Evolutionary conservation across 306 rosid genomes (phyloP).

Genomic region (Corylus americana): DNA sequence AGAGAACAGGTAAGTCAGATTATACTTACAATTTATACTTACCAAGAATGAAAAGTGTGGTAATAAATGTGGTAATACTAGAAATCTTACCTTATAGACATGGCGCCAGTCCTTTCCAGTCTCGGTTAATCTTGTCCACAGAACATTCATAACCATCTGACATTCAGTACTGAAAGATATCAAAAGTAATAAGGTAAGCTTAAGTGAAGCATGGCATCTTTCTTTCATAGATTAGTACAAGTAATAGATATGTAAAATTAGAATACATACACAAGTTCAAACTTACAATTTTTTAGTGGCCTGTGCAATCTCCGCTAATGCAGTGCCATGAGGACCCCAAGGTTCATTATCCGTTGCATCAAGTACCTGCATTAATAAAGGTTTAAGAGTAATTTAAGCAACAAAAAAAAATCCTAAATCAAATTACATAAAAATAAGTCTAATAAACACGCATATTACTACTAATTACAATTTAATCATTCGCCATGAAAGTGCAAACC

Average conservation of each 20-base stretch:
- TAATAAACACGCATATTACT: background rate
- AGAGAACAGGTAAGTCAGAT: background rate
- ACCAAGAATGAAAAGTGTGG: background rate
- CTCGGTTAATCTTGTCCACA: slow-evolving; percentile 92
- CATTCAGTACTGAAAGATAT: slow-evolving; percentile 78
- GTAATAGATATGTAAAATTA: background rate
- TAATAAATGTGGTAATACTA: background rate
- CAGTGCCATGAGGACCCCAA: slow-evolving; percentile 99
- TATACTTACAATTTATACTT: slow-evolving; percentile 4
- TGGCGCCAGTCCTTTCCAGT: slow-evolving; percentile 98
- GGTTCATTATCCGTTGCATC: slow-evolving; percentile 99
- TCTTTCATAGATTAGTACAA: background rate
- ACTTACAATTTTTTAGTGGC: slow-evolving; percentile 93
- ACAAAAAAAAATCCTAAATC: slow-evolving; percentile 7
- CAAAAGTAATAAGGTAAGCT: slow-evolving; percentile 31
- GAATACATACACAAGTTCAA: slow-evolving; percentile 4
- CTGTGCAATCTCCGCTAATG: slow-evolving; percentile 82
- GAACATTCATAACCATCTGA: slow-evolving; percentile 96
- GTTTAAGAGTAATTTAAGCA: slow-evolving; percentile 3
- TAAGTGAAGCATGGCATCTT: background rate
- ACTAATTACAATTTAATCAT: background rate
- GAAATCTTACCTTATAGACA: slow-evolving; percentile 84
- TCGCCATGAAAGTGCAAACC: background rate
- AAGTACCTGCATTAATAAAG: slow-evolving; percentile 60
- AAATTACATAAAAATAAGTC: background rate